phyloP scores from a whole-genome alignment of 2,329 filamentous ascomycete genomes.

The Hortaea sp. region DNA sequence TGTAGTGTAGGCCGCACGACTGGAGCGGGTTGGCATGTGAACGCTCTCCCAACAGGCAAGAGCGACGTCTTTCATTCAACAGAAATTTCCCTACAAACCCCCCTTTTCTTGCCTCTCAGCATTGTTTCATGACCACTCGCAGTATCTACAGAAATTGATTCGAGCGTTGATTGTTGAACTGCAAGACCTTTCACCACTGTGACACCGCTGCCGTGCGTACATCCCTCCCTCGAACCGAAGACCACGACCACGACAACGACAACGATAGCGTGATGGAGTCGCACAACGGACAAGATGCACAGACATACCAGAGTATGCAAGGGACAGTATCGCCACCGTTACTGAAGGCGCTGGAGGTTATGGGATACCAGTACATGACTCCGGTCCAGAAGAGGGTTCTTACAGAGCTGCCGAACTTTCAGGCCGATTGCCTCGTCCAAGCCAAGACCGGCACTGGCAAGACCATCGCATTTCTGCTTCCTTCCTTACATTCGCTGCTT shows the following conservation, averaged over 20 bases:
- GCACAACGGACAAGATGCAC: conserved; percentile 5
- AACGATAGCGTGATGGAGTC: too few relatives aligned
- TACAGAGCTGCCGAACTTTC: conserved; percentile 38
- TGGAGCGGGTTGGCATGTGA: background rate
- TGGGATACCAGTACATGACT: conserved; percentile 12
- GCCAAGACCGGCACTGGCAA: conserved; percentile 91
- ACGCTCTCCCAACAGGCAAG: background rate
- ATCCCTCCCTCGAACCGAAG: too few relatives aligned
- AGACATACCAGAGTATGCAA: conserved; percentile 9
- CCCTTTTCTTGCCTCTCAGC: background rate
- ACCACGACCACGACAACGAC: too few relatives aligned
- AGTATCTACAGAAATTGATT: too few relatives aligned
- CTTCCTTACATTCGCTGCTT: conserved; percentile 76
- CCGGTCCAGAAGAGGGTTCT: conserved; percentile 46
- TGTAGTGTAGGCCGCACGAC: background rate
- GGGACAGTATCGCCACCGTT: conserved; percentile 7
- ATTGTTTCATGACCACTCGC: background rate
- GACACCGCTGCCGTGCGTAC: too few relatives aligned
- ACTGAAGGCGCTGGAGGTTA: conserved; percentile 10
- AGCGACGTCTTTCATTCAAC: background rate
- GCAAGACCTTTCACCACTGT: too few relatives aligned
- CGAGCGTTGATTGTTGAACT: too few relatives aligned
- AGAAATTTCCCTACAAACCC: background rate
- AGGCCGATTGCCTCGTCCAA: conserved; percentile 45
- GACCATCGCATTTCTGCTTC: conserved; percentile 83